These are phyloP conservation scores for Phytopythium kandeliae DNA, from an alignment of 352 stramenopile species.

Conservation along the genomic window DNA sequence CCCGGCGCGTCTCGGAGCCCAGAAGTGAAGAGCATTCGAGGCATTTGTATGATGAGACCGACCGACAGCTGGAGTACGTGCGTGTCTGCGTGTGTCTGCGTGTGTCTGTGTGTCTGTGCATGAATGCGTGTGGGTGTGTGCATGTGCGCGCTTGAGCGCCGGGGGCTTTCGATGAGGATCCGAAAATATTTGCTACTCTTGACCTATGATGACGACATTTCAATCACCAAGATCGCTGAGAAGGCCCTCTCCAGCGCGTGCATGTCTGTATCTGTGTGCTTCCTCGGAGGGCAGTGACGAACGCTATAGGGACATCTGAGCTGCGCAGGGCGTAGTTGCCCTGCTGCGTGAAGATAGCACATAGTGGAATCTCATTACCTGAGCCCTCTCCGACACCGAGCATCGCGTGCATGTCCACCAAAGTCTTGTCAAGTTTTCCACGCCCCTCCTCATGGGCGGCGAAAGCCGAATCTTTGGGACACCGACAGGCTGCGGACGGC, in stretches of 20 bases:
- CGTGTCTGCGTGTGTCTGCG: constrained; percentile 14
- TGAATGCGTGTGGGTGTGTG: constrained; percentile 2
- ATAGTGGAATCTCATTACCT: constrained; percentile 91
- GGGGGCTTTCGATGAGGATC: constrained; percentile 62
- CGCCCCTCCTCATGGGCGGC: constrained; percentile 54
- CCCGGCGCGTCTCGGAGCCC: constrained; percentile 37
- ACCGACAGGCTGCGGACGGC: constrained; percentile 21
- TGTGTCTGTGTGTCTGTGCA: constrained; percentile 13
- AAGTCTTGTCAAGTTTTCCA: constrained; percentile 89
- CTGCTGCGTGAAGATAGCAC: constrained; percentile 61
- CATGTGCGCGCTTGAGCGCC: too few relatives aligned
- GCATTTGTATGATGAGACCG: constrained; percentile 92
- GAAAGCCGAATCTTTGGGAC: constrained; percentile 90
- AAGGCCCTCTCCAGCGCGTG: constrained; percentile 24
- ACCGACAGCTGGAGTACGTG: constrained; percentile 11
- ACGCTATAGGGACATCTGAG: constrained; percentile 89
- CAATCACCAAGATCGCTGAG: constrained; percentile 91
- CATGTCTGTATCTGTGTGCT: constrained; percentile 1
- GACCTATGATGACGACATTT: constrained; percentile 85
- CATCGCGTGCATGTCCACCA: constrained; percentile 39
- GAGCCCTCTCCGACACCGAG: constrained; percentile 42
- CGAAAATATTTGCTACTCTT: constrained; percentile 91
- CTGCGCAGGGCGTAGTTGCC: constrained; percentile 25
- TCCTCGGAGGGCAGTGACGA: constrained; percentile 66
- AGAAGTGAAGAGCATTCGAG: constrained; percentile 84